Evolutionary conservation across 73 alveolate species (phyloP).

Genomic region (Tetrahymena thermophila): DNA sequence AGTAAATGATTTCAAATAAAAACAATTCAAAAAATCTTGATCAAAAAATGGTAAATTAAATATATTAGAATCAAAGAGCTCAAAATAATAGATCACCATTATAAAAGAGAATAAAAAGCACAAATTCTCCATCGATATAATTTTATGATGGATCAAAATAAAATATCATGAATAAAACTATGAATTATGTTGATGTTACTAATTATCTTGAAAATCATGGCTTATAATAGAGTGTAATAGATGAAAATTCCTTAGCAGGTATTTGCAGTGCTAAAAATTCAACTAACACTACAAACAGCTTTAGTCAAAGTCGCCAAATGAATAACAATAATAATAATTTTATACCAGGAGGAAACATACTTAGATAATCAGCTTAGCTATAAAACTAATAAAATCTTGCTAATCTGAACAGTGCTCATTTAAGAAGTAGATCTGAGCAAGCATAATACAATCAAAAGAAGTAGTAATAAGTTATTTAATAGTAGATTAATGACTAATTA

Average conservation of each 20-base stretch:
- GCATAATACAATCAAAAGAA: neutral
- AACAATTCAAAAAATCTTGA: neutral
- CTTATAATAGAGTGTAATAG: neutral
- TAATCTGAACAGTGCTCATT: neutral
- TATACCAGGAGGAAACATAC: neutral
- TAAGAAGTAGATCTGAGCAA: neutral
- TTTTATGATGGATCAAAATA: neutral
- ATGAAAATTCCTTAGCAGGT: neutral
- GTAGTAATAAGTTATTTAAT: neutral
- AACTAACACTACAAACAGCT: neutral
- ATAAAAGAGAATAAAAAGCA: neutral
- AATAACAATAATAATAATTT: neutral
- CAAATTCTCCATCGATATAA: neutral
- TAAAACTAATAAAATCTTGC: neutral
- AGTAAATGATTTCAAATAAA: neutral
- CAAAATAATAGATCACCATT: neutral
- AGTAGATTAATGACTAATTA: neutral
- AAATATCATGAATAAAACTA: neutral
- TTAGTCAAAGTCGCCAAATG: neutral
- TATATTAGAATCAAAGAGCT: neutral
- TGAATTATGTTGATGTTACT: neutral
- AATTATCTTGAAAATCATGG: neutral
- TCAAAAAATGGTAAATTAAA: neutral
- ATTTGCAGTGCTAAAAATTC: neutral
- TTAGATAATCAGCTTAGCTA: neutral